Evolutionary conservation across 1,139 yeast species (phyloP).

Genomic region (Diutina ranongensis): DNA sequence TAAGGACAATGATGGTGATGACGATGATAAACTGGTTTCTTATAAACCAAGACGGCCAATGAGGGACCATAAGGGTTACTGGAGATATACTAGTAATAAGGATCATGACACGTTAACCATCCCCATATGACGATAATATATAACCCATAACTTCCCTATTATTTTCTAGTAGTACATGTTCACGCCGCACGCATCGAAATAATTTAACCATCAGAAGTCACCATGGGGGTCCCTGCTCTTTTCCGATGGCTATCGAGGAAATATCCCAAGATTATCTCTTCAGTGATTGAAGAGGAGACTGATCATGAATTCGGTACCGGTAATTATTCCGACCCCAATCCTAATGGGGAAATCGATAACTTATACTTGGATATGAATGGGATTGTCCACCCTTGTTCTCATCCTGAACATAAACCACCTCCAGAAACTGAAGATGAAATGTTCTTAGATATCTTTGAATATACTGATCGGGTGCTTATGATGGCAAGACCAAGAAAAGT

Average conservation of each 20-base stretch:
- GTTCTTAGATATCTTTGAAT: slow-evolving; percentile 85
- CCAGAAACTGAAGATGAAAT: slow-evolving; percentile 75
- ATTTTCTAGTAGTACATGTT: too few relatives aligned
- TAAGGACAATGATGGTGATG: slow-evolving; percentile 18
- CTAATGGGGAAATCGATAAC: slow-evolving; percentile 90
- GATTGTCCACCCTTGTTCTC: slow-evolving; percentile 88
- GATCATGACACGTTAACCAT: slow-evolving; percentile 6
- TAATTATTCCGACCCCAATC: slow-evolving; percentile 14
- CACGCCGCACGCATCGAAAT: too few relatives aligned
- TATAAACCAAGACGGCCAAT: slow-evolving; percentile 24
- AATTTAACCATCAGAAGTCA: neutral
- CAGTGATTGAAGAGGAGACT: slow-evolving; percentile 60
- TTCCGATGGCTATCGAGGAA: slow-evolving; percentile 92
- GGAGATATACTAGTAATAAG: slow-evolving; percentile 19
- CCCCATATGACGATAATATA: neutral
- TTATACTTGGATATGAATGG: slow-evolving; percentile 73
- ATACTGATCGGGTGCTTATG: slow-evolving; percentile 86
- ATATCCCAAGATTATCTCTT: slow-evolving; percentile 91
- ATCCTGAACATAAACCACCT: slow-evolving; percentile 45
- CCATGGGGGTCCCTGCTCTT: slow-evolving; percentile 86
- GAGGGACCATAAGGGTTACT: slow-evolving; percentile 25
- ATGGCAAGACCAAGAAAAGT: slow-evolving; percentile 78
- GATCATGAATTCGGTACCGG: neutral
- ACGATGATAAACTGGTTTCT: slow-evolving; percentile 13
- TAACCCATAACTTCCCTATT: too few relatives aligned